Evolutionary conservation across 2,329 filamentous ascomycete genomes (phyloP).

Genomic region (Metarhizium album): DNA sequence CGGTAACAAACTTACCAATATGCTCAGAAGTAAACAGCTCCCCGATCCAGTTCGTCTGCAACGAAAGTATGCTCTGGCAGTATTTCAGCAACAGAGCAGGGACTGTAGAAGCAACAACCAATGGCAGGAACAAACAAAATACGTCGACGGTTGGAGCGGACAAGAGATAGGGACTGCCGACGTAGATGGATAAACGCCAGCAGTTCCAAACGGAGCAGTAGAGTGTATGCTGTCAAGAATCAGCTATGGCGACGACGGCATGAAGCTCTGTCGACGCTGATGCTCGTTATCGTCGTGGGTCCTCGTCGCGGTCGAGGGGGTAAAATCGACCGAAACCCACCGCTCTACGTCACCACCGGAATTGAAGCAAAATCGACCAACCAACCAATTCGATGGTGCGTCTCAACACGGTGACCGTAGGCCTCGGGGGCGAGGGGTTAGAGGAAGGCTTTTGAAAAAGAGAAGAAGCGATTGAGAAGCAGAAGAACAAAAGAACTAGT

Average conservation of each 20-base stretch:
- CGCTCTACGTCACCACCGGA: background rate
- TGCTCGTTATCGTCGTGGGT: background rate
- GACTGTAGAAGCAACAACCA: background rate
- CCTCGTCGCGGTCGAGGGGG: background rate
- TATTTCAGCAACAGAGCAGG: slow-evolving; percentile 29
- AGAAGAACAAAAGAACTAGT: background rate
- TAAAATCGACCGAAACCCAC: background rate
- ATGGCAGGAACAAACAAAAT: slow-evolving; percentile 2
- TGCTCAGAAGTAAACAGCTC: background rate
- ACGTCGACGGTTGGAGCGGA: background rate
- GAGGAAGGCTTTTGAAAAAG: background rate
- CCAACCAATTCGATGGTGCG: slow-evolving; percentile 4
- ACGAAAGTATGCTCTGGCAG: slow-evolving; percentile 20
- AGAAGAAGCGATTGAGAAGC: slow-evolving; percentile 2
- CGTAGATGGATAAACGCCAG: background rate
- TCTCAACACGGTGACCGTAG: slow-evolving; percentile 2
- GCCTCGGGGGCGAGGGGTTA: slow-evolving; percentile 2
- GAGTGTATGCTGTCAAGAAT: background rate
- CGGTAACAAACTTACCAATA: background rate
- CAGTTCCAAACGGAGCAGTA: background rate
- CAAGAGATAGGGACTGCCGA: background rate
- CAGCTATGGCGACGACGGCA: background rate
- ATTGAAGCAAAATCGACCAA: background rate
- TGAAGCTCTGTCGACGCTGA: background rate
- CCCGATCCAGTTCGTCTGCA: background rate